phyloP scores from a whole-genome alignment of 345 rosid genomes.

The Diplotaxis tenuifolia region DNA sequence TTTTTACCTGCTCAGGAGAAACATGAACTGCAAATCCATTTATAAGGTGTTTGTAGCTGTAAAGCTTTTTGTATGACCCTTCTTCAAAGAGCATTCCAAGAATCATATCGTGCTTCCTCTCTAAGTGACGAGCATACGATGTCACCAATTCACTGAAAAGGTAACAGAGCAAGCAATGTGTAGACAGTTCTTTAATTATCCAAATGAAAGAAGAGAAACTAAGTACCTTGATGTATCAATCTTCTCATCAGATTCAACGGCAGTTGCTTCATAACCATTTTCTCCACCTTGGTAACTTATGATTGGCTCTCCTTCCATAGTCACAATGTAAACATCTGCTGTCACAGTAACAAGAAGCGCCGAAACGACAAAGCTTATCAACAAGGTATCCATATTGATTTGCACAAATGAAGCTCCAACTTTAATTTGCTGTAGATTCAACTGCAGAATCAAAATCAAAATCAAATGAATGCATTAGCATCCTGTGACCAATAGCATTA shows the following conservation, averaged over 20 bases:
- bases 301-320: conserved; percentile 88
- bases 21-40: conserved; percentile 93
- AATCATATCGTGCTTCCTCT: conserved; percentile 86
- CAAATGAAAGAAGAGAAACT: conserved; percentile 4
- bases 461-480: conserved; percentile 14
- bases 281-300: conserved; percentile 82
- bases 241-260: conserved; percentile 81
- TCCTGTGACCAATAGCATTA: neutral
- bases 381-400: conserved; percentile 22
- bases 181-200: conserved; percentile 1
- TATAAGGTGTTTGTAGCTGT: conserved; percentile 95
- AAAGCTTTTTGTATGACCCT: conserved; percentile 84
- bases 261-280: conserved; percentile 89
- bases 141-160: conserved; percentile 68
- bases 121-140: conserved; percentile 84
- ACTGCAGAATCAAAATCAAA: conserved; percentile 42
- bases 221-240: conserved; percentile 73
- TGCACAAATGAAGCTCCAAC: conserved; percentile 25
- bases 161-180: conserved; percentile 10
- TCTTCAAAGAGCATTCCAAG: conserved; percentile 76
- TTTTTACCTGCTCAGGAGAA: conserved; percentile 83
- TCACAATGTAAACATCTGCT: conserved; percentile 81
- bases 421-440: conserved; percentile 37
- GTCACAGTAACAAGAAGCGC: conserved; percentile 41
- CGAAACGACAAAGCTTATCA: conserved; percentile 35